A percentile compares a stretch with the other conserved stretches of the same genome.
Evolutionary conservation across 768 basidiomycete species (phyloP).

Genomic region (Tubosaeta sp.): DNA sequence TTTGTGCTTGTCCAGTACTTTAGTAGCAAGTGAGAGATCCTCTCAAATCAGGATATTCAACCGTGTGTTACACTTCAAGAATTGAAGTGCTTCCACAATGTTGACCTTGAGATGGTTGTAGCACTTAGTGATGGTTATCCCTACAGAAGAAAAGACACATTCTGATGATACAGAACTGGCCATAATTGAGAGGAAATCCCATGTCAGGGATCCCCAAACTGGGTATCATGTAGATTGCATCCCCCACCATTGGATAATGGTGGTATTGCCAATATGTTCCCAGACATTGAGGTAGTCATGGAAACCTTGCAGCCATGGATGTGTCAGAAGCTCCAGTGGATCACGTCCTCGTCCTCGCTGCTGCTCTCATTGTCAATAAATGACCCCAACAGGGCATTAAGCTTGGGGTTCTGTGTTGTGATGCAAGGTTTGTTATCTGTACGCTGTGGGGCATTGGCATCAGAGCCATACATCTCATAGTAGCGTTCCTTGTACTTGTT

Average conservation of each 20-base stretch:
- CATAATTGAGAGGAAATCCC: constrained; percentile 5
- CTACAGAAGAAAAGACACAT: not conserved
- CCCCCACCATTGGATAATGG: constrained; percentile 6
- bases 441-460: not conserved
- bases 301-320: constrained; percentile 7
- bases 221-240: not conserved
- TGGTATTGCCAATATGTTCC: not conserved
- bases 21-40: too few relatives aligned
- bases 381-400: constrained; percentile 1
- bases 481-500: constrained; percentile 4
- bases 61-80: too few relatives aligned
- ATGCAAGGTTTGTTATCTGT: not conserved
- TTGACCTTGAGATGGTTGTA: constrained; percentile 5
- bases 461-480: not conserved
- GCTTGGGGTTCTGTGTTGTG: constrained; percentile 3
- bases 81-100: too few relatives aligned
- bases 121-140: constrained; percentile 6
- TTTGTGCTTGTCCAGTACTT: too few relatives aligned
- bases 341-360: not conserved
- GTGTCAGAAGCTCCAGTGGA: too few relatives aligned
- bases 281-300: constrained; percentile 8
- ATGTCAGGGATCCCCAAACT: constrained; percentile 1
- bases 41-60: too few relatives aligned
- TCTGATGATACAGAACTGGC: constrained; percentile 1
- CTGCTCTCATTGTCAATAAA: not conserved